Evolutionary conservation across 768 basidiomycete genomes (phyloP), one percentile per base, ranked within the genome.

Genomic region (Suillus decipiens): DNA sequence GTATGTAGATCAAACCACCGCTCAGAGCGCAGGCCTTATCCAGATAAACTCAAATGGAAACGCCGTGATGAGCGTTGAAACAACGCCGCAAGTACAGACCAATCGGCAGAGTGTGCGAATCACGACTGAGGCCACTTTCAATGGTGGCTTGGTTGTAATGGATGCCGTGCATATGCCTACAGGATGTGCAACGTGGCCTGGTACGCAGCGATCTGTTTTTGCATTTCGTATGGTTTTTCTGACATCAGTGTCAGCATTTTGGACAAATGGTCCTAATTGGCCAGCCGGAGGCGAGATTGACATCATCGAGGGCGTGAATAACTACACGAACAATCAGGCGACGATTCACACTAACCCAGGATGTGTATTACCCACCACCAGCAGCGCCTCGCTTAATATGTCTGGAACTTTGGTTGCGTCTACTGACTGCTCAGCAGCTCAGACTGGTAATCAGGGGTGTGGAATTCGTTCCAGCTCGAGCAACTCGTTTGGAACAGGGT

Each of bases 121-220:
- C 67, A 87, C 86, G 55, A 86, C 89, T 0, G 72, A 86, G 34
- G 73, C 78, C 59, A 75, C 78, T 3, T 90, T 85, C 70, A 89
- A 83, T 39, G 85, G 86, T 9, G 88, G 83, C 42, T 79, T 97
- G 41, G 80, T 95, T 65, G 80, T 95, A 53, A 82, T 95, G 81
- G 93, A 96, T 75, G 84, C 92, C 31, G 81, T 87, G 31, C 94
- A 96, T 73, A 93, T 95, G 89, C 94, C 94, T 9, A 87, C 88
- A 0, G 95, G 94, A 15, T 96, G 94, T 75, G 94, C 88, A 42
- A 88, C 88, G 31, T 95, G 93, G 93, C 92, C 92, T 63, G 81
- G 79, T 79, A 63, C 45, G 68, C 68, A 28, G 17, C 12, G 7
- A 24, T 36, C 41, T 22, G 59, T 58, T 34, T 28, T 24, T 48